Base-by-base conservation (phyloP, 371 early-diverging fungal species). In the Choanephora cucurbitarum region DNA sequence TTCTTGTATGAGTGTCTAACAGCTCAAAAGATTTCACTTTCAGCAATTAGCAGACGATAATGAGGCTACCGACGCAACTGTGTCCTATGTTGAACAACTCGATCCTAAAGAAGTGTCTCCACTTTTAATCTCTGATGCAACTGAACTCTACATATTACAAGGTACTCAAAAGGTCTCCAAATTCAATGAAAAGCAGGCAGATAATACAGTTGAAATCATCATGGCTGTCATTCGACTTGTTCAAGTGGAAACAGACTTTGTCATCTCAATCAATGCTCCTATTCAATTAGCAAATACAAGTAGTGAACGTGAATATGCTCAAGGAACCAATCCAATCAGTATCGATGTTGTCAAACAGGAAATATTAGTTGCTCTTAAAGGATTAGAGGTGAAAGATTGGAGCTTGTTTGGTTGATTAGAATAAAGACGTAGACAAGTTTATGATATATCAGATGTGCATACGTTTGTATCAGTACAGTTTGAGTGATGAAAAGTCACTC, bases 41-140 rank as follows among this genome's bases (percentile, higher is more conserved):
- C 71, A 77, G 47, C 87, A 90, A 43, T 64, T 95, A 15, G 91
- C 91, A 5, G 81, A 82, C 8, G 86, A 88, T 66, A 95, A 95
- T 65, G 85, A 89, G 8, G 91, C 93, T 0, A 57, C 67, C 6
- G 52, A 59, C 5, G 28, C 52, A 21, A 48, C 64, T 5, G 52
- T 77, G n/a, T 62, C 61, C 13, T 49, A 28, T 18, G 59, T 86
- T n/a, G 62, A 69, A 24, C 58, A 51, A 3, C 55, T 60, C 3
- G 19, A 54, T 10, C 21, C 62, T 2, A 31, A 55, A 14, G 52
- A 66, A 0, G 69, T 72, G 1, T 40, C 79, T 2, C 85, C 89
- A 14, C 28, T 54, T 15, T 66, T 87, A 48, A 80, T 80, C 87
- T 84, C 31, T 14, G 49, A 53, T 48, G 24, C 43, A 5, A 55